Evolutionary conservation across 345 rosid species (phyloP), one percentile per base, ranked within the genome.

Genomic region (Turritis glabra): DNA sequence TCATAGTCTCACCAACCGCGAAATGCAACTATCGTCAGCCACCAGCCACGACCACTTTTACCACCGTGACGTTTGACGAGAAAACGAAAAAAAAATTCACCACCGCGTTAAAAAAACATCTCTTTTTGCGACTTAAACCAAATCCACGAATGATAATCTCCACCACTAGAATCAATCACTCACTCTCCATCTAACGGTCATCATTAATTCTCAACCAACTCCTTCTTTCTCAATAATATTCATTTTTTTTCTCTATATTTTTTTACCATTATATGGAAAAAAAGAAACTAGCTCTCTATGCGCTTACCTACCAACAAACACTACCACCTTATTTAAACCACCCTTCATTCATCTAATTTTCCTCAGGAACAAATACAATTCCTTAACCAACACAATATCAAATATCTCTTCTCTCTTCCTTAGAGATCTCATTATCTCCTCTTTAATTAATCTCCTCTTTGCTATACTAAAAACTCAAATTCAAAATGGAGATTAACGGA

Each of bases 241-340:
- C 7, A 15, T 62, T 48, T 25, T 32, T 18, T 18, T 5, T 38
- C 33, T 56, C 2, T 55, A 23, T 48, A 2, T 38, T 3, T 38
- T 40, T 15, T 61, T 38, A 70, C 29, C 10, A 26, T 51, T 19
- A 44, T 22, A 54, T 0, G 8, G 8, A 15, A 9, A 44, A 22
- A 53, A 1, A 41, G 0, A 55, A 14, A 7, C 3, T 26, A 33
- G 54, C 61, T 56, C 66, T 71, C 56, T 71, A 47, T 40, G 62
- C 69, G 74, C 73, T 77, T 77, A 77, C 80, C 78, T 61, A 78
- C 81, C 81, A 72, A 41, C 64, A 65, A 77, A 72, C 73, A 51
- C 69, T 66, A 58, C 27, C 46, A 38, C 26, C 81, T 74, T 79
- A 79, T 79, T 61, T 79, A 79, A 79, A 73, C 81, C 75, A 67